Evolutionary conservation across 2,329 filamentous ascomycete species (phyloP), one percentile per base, ranked within the genome.

Genomic region (Xylariomycetidae sp.): DNA sequence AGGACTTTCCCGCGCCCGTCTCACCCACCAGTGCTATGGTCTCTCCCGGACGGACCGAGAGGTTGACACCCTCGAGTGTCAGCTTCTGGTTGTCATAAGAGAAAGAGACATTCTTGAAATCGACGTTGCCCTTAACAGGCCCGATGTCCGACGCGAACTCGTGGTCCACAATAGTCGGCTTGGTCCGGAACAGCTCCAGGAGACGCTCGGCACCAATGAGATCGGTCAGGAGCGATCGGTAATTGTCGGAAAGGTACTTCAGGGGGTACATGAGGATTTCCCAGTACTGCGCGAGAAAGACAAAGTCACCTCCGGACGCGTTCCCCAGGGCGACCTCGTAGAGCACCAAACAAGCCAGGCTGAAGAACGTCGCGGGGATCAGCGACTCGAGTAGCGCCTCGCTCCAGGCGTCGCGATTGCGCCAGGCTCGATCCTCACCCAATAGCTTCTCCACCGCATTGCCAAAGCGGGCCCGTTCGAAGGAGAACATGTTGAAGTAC

Each of bases 201-300:
- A 82, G 60, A 4, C 76, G 69, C 48, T 86, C 81, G 0, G 80
- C 77, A 46, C 85, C 77, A 23, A 85, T 73, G 16, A 86, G 58
- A 30, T 75, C 69, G 14, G 57, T 34, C 37, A 43, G 45, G 13
- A 50, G 23, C 25, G 27, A 37, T 11, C 38, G 23, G 16, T 30
- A 35, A 14, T 38, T 31, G 19, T 38, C 38, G 7, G 50, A 51
- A 4, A 61, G 51, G 15, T 49, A 59, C 44, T 51, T 49, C 50
- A 66, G 44, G 2, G 61, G 61, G 31, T 41, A 74, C 40, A 53
- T 69, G 56, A 49, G 42, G 11, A 48, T 46, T 6, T 60, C 57
- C 81, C 81, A 86, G 54, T 84, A 85, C 20, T 74, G 69, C 12
- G 82, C 62, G 16, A 86, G 57, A 13, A 79, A 78, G 4, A 85